These are phyloP conservation scores for Phalaenopsis aphrodite DNA, from an alignment of 106 monocot genomes.

Conservation along the genomic window DNA sequence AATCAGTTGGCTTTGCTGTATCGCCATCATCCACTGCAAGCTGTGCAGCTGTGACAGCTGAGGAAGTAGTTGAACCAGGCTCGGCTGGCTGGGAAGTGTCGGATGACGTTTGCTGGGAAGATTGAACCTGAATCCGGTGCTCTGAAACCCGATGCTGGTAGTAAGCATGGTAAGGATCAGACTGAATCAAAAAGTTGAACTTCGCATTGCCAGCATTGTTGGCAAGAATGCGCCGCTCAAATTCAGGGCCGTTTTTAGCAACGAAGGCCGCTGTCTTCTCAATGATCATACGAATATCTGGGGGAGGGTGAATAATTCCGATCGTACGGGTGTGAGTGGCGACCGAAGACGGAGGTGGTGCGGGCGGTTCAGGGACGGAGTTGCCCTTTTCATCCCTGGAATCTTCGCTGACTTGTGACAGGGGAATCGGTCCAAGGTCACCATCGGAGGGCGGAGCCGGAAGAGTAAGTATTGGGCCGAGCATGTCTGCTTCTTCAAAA, in stretches of 20 bases:
- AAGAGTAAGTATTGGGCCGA: conserved; percentile 47
- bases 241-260: conserved; percentile 88
- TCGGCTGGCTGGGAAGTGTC: conserved; percentile 7
- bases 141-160: conserved; percentile 86
- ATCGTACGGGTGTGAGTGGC: conserved; percentile 85
- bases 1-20: conserved; percentile 26
- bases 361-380: not conserved
- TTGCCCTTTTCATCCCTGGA: not conserved
- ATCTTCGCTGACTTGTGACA: conserved; percentile 22
- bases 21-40: not conserved
- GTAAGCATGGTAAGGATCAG: conserved; percentile 89
- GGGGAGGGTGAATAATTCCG: conserved; percentile 96
- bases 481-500: conserved; percentile 13
- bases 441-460: conserved; percentile 72
- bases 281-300: conserved; percentile 82
- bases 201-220: conserved; percentile 72
- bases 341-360: conserved; percentile 37
- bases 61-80: conserved; percentile 1
- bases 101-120: conserved; percentile 5
- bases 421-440: conserved; percentile 47
- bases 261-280: conserved; percentile 93
- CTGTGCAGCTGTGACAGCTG: not conserved
- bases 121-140: conserved; percentile 35
- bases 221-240: conserved; percentile 78
- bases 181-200: conserved; percentile 76